These are phyloP conservation scores for Debaryomyces psychrophilus DNA, from an alignment of 1,139 yeast genomes.

Conservation along the genomic window DNA sequence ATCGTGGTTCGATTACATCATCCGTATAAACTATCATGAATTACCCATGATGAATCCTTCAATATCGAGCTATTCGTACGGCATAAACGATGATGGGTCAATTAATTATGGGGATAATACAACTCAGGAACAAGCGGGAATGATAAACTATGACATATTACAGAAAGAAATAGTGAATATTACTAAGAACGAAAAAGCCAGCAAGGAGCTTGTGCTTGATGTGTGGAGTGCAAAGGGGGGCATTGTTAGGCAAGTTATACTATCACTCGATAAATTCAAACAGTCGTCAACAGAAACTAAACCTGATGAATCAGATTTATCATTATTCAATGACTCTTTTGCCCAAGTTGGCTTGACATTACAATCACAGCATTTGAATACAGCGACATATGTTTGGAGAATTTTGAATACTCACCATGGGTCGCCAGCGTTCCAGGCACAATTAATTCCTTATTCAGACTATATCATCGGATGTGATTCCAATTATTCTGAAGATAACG, in stretches of 20 bases:
- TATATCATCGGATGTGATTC: conserved; percentile 87
- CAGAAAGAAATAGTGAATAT: conserved; percentile 38
- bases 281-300: conserved; percentile 8
- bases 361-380: conserved; percentile 75
- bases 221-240: conserved; percentile 96
- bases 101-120: conserved; percentile 42
- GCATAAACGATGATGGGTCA: conserved; percentile 48
- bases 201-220: conserved; percentile 51
- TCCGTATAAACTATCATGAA: conserved; percentile 76
- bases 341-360: conserved; percentile 62
- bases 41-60: conserved; percentile 54
- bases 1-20: conserved; percentile 83
- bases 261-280: conserved; percentile 41
- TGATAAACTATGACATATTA: conserved; percentile 38
- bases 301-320: conserved; percentile 13
- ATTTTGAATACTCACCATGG: conserved; percentile 71
- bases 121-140: conserved; percentile 42
- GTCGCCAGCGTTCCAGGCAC: conserved; percentile 87
- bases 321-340: conserved; percentile 28
- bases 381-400: conserved; percentile 88
- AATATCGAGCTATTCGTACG: conserved; percentile 34
- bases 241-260: conserved; percentile 50
- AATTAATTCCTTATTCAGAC: conserved; percentile 82
- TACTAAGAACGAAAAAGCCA: conserved; percentile 30
- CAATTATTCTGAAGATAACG: conserved; percentile 44